These are phyloP conservation scores for Selaginella moellendorffii DNA, from an alignment of 75 land plant genomes.

Conservation along the genomic window DNA sequence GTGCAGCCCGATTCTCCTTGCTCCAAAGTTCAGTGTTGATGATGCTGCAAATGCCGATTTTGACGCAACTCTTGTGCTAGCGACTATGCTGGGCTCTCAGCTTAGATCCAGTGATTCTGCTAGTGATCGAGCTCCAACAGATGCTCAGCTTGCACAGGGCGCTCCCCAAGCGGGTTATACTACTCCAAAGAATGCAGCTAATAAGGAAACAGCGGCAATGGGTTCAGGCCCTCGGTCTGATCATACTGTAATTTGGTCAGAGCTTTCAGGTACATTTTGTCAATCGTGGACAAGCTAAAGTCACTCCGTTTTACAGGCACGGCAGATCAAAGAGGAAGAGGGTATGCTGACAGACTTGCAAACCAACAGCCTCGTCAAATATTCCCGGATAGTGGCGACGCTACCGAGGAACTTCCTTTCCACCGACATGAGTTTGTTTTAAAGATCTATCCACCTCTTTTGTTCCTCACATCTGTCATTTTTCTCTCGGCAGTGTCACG, in stretches of 20 bases:
- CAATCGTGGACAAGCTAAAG: too few species aligned
- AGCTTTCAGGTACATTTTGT: slow-evolving; percentile 51
- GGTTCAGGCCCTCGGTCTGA: slow-evolving; percentile 45
- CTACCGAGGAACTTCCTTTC: slow-evolving; percentile 32
- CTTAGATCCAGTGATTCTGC: slow-evolving; percentile 32
- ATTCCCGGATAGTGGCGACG: slow-evolving; percentile 26
- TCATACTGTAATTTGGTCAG: slow-evolving; percentile 93
- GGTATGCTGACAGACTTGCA: neutral
- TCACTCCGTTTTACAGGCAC: slow-evolving; percentile 3
- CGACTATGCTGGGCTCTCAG: slow-evolving; percentile 83
- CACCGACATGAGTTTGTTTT: neutral
- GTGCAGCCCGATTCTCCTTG: slow-evolving; percentile 78
- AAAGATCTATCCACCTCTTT: neutral
- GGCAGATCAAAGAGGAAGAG: slow-evolving; percentile 1
- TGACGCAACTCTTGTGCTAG: slow-evolving; percentile 86
- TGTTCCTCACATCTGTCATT: slow-evolving; percentile 2
- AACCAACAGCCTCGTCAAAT: neutral
- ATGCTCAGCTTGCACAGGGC: slow-evolving; percentile 15
- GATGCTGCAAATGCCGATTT: slow-evolving; percentile 62
- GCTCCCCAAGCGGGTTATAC: slow-evolving; percentile 10
- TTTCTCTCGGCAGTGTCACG: neutral
- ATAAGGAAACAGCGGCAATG: slow-evolving; percentile 6
- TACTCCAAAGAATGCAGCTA: slow-evolving; percentile 16
- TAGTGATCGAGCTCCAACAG: slow-evolving; percentile 13
- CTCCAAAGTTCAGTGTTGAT: slow-evolving; percentile 89